Base-by-base conservation (phyloP, 2,329 filamentous ascomycete species). In the Calcarisporium arbuscula region DNA sequence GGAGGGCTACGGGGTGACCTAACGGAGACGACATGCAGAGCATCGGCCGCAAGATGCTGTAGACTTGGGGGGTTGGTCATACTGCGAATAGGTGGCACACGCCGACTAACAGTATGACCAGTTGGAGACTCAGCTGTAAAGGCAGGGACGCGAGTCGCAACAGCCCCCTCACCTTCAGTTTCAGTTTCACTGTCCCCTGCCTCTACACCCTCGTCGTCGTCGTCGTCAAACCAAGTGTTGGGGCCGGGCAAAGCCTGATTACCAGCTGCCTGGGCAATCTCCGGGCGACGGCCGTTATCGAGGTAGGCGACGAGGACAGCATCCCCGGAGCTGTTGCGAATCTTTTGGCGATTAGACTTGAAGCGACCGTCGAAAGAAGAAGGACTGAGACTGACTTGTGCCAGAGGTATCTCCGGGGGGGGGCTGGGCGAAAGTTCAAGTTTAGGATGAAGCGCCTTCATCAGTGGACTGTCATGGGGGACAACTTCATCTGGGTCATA, bases 251-350 rank as follows among this genome's bases (percentile, higher is more conserved):
- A 62, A 16, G 73, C 67, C 44, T 68, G 54, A 42, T 63, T 60
- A 43, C 68, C 72, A 38, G 76, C 81, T 50, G 61, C 53, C 44
- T 61, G 62, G 38, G 80, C 79, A 50, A 86, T 72, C 32, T 87
- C 79, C 32, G 74, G 77, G 45, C 67, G 67, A 51, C 77, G 77
- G 50, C 78, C 76, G 51, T 67, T 74, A 47, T 65, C 74, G 64
- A 89, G 70, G 55, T 70, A 67, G 38, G 65, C 61, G 43, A 90
- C 70, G 56, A 90, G 68, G 44, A 85, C 77, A 47, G 68, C 74
- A 70, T 84, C 78, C 48, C 73, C 76, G 52, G 74, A 73, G 48
- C 64, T 75, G 27, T 72, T 65, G 45, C 59, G 65, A 42, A 69
- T 60, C 71, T 75, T 77, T 49, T 54, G 64, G 44, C 59, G 61